A percentile compares a stretch with the other conserved stretches of the same genome.
Evolutionary conservation across 2,329 filamentous ascomycete species (phyloP).

Genomic region (Trichoderma semiorbis): DNA sequence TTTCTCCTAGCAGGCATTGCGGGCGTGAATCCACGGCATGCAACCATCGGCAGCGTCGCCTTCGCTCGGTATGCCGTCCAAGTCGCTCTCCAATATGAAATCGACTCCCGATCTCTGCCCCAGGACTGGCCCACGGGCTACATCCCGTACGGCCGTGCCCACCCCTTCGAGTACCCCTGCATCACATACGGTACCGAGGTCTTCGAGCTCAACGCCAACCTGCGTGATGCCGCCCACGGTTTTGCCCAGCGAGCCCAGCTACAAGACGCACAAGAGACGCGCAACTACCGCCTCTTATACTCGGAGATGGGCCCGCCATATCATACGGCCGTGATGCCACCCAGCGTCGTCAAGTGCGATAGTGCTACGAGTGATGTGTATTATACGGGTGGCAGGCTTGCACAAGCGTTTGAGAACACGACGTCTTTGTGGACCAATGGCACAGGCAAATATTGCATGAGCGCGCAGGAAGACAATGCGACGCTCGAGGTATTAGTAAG

Average conservation of each 20-base stretch:
- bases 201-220: slow-evolving; percentile 59
- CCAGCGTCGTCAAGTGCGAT: slow-evolving; percentile 62
- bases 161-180: slow-evolving; percentile 54
- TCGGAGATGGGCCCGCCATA: slow-evolving; percentile 38
- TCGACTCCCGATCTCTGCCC: slow-evolving; percentile 67
- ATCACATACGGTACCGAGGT: slow-evolving; percentile 67
- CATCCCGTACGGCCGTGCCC: slow-evolving; percentile 57
- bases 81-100: slow-evolving; percentile 72
- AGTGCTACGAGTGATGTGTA: slow-evolving; percentile 69
- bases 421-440: slow-evolving; percentile 65
- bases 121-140: slow-evolving; percentile 65
- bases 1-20: slow-evolving; percentile 71
- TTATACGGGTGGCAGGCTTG: slow-evolving; percentile 59
- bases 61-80: slow-evolving; percentile 69
- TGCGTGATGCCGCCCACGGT: slow-evolving; percentile 50
- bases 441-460: slow-evolving; percentile 65
- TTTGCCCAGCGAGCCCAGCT: slow-evolving; percentile 52
- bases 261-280: slow-evolving; percentile 46
- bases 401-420: slow-evolving; percentile 62
- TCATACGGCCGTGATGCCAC: slow-evolving; percentile 42
- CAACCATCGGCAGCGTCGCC: slow-evolving; percentile 63
- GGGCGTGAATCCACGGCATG: slow-evolving; percentile 66
- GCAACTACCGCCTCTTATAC: slow-evolving; percentile 55
- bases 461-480: slow-evolving; percentile 70
- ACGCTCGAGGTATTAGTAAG: slow-evolving; percentile 63